A percentile compares a stretch with the other conserved stretches of the same genome.
Evolutionary conservation across 768 basidiomycete genomes (phyloP).

Genomic region (Trametes cubensis): DNA sequence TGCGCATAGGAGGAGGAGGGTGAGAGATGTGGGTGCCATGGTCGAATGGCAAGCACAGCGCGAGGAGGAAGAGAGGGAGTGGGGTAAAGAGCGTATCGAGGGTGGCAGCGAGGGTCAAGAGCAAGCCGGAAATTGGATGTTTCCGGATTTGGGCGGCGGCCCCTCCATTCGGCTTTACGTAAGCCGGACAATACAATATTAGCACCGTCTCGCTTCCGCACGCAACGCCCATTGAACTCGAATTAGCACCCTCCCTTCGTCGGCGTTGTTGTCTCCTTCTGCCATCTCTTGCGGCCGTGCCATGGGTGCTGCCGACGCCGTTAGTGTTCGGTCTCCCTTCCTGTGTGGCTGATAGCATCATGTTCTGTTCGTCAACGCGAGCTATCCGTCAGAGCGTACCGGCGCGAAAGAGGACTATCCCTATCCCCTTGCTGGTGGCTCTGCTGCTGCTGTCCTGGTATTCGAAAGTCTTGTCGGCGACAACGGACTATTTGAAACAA

Average conservation of each 20-base stretch:
- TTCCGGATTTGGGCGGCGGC: constrained; percentile 7
- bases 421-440: no score
- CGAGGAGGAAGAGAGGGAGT: background rate
- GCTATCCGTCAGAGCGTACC: no score
- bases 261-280: background rate
- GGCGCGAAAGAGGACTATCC: no score
- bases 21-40: constrained; percentile 33
- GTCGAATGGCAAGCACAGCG: constrained; percentile 27
- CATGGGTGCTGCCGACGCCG: no score
- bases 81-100: constrained; percentile 20
- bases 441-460: no score
- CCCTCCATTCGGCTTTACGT: constrained; percentile 1
- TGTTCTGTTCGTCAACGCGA: no score
- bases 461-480: no score
- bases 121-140: constrained; percentile 18
- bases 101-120: constrained; percentile 20
- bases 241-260: background rate
- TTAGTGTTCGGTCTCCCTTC: no score
- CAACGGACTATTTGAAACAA: no score
- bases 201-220: background rate
- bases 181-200: constrained; percentile 11
- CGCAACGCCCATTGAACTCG: background rate
- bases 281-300: no score
- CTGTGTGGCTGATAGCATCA: no score
- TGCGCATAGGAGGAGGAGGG: constrained; percentile 38